A percentile compares a stretch with the other conserved stretches of the same genome.
These are phyloP conservation scores for Fusarium udum DNA, from an alignment of 2,329 filamentous ascomycete species.

Conservation along the genomic window DNA sequence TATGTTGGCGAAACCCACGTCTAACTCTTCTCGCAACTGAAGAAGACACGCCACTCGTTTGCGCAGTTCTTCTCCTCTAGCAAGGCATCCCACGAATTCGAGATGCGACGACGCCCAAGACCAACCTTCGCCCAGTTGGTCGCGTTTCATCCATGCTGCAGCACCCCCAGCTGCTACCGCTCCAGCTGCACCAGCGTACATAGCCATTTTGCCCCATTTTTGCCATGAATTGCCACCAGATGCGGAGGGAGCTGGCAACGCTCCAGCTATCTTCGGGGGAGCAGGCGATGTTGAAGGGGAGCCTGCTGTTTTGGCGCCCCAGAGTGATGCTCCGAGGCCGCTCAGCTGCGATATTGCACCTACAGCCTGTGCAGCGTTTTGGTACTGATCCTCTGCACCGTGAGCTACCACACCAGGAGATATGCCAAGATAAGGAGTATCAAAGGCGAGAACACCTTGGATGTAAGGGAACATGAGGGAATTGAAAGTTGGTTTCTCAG, in stretches of 20 bases:
- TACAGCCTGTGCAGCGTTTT: conserved; percentile 71
- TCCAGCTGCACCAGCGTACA: conserved; percentile 85
- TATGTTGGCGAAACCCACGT: conserved; percentile 83
- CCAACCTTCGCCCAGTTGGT: conserved; percentile 79
- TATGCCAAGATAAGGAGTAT: conserved; percentile 90
- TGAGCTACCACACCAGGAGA: conserved; percentile 85
- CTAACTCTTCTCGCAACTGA: conserved; percentile 70
- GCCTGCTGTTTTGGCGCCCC: conserved; percentile 57
- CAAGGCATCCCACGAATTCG: conserved; percentile 90
- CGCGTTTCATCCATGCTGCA: conserved; percentile 85
- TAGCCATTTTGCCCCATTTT: conserved; percentile 84
- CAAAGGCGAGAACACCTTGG: conserved; percentile 89
- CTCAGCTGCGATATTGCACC: conserved; percentile 74
- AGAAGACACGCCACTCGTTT: conserved; percentile 75
- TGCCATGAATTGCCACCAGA: conserved; percentile 66
- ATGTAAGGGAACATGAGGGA: conserved; percentile 92
- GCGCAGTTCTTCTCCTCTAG: conserved; percentile 82
- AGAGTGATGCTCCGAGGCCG: conserved; percentile 74
- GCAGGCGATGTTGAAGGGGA: conserved; percentile 30
- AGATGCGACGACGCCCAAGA: conserved; percentile 89
- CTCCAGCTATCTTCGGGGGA: conserved; percentile 36
- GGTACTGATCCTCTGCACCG: conserved; percentile 87
- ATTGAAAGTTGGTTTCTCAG: conserved; percentile 55
- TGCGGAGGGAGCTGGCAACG: conserved; percentile 44
- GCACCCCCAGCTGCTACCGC: conserved; percentile 84